phyloP scores from a whole-genome alignment of 768 basidiomycete species.

The Russula brevipes region DNA sequence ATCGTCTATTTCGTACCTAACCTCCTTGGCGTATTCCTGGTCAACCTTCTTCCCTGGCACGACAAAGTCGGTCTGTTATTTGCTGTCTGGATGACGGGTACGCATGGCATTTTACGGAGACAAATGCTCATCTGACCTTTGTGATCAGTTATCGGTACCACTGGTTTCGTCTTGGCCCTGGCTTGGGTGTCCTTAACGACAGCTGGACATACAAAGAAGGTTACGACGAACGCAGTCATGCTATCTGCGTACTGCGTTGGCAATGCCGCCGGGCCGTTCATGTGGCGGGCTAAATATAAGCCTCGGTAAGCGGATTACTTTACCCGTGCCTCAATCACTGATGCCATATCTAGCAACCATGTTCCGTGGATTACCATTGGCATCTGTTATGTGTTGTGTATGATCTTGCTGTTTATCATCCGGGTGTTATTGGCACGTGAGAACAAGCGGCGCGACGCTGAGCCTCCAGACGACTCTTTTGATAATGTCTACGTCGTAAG shows the following conservation, averaged over 20 bases:
- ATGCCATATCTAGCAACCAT: constrained; percentile 46
- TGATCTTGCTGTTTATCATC: constrained; percentile 44
- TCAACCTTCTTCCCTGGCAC: constrained; percentile 60
- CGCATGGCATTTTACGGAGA: constrained; percentile 12
- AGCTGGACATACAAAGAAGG: constrained; percentile 66
- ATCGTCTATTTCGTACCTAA: constrained; percentile 61
- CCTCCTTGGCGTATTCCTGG: constrained; percentile 53
- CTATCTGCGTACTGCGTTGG: constrained; percentile 63
- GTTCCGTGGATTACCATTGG: constrained; percentile 77
- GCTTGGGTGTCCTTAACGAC: constrained; percentile 64
- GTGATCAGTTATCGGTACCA: constrained; percentile 42
- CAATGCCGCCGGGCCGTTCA: constrained; percentile 67
- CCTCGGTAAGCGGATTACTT: constrained; percentile 44
- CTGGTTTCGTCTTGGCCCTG: constrained; percentile 56
- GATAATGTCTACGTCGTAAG: constrained; percentile 60
- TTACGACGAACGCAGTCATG: constrained; percentile 69
- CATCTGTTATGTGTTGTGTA: constrained; percentile 53
- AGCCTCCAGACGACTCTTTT: constrained; percentile 47
- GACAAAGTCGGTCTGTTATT: constrained; percentile 64
- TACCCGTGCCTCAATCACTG: not conserved
- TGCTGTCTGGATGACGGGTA: constrained; percentile 50
- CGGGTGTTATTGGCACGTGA: constrained; percentile 51
- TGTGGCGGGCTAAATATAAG: constrained; percentile 67
- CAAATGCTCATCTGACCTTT: not conserved
- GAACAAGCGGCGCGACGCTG: constrained; percentile 59